Evolutionary conservation across 441 rosid species (phyloP), one percentile per base, ranked within the genome.

Genomic region (Bruguiera hainesii): DNA sequence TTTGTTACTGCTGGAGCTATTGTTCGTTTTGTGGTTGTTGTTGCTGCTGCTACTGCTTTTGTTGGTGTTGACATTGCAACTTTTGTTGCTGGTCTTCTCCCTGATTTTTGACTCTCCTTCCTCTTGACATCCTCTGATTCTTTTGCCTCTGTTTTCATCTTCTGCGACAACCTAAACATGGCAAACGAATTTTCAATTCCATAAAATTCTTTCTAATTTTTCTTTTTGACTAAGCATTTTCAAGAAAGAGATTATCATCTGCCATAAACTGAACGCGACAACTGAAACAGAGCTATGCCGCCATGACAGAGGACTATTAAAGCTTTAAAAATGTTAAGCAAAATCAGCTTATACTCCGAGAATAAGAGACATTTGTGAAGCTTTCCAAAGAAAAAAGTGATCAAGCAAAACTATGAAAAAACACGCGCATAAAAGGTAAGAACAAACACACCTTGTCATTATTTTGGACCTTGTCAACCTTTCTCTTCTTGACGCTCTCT

Each of bases 401-500:
- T 25, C 56, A 63, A 56, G 19, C 20, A 64, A 61, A 28, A 33
- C 10, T 33, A 33, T 1, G 37, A 33, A 33, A 33, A 1, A 10
- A 33, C 37, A 33, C 33, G 5, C 33, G 33, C 33, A 31, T 5
- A 31, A 1, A 29, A 8, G 30, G 30, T 20, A 42, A 28, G 3
- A 39, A 37, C 42, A 26, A 7, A 30, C 61, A 1, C 9, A 83
- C 88, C 84, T 82, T 80, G 10, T 69, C 7, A 71, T 63, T 65
- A 23, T 55, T 76, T 29, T 70, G 86, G 26, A 63, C 15, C 64
- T 79, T 76, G 46, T 83, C 84, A 67, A 23, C 74, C 61, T 81
- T 87, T 72, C 93, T 80, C 80, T 87, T 87, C 85, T 75, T 84
- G 70, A 71, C 67, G 69, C 79, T 81, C 29, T 78, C 85, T 71